Percentiles rank a stretch among this genome's conserved stretches.
Conservation (phyloP, 2,329 filamentous ascomycete genomes). For the Chrysoporthe cubensis region DNA sequence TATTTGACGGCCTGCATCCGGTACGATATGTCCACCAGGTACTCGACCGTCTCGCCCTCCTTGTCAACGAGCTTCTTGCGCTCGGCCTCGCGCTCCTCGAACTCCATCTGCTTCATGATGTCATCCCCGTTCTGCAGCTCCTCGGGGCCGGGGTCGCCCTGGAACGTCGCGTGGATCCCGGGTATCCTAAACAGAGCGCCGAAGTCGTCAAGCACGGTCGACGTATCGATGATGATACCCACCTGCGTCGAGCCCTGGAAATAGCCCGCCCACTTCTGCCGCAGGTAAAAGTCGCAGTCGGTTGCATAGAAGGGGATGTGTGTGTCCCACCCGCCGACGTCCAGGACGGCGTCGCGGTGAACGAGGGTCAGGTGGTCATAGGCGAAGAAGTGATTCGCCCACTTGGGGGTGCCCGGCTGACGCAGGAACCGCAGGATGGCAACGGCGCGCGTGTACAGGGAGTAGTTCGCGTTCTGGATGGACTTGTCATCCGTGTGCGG, state of each 20-base stretch:
- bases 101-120: constrained; percentile 35
- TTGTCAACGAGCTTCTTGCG: constrained; percentile 37
- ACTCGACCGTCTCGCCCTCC: constrained; percentile 37
- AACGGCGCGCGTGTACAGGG: constrained; percentile 44
- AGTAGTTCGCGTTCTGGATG: constrained; percentile 47
- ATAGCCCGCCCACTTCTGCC: constrained; percentile 46
- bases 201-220: constrained; percentile 47
- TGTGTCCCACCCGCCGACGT: constrained; percentile 54
- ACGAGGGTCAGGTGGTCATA: constrained; percentile 56
- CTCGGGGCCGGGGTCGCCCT: constrained; percentile 40
- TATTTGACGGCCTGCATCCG: constrained; percentile 50
- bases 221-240: constrained; percentile 48
- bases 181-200: constrained; percentile 46
- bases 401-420: constrained; percentile 42
- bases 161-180: constrained; percentile 39
- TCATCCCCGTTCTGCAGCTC: constrained; percentile 31
- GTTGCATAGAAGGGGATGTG: constrained; percentile 55
- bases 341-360: constrained; percentile 48
- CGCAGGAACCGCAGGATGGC: constrained; percentile 40
- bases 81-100: constrained; percentile 42
- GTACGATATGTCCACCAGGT: constrained; percentile 36
- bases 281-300: constrained; percentile 54
- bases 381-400: constrained; percentile 54
- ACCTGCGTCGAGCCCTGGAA: constrained; percentile 44
- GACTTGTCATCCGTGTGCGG: constrained; percentile 38